A percentile compares a stretch with the other conserved stretches of the same genome.
phyloP scores from a whole-genome alignment of 2,329 filamentous ascomycete genomes.

The Arthrobotrys musiformis region DNA sequence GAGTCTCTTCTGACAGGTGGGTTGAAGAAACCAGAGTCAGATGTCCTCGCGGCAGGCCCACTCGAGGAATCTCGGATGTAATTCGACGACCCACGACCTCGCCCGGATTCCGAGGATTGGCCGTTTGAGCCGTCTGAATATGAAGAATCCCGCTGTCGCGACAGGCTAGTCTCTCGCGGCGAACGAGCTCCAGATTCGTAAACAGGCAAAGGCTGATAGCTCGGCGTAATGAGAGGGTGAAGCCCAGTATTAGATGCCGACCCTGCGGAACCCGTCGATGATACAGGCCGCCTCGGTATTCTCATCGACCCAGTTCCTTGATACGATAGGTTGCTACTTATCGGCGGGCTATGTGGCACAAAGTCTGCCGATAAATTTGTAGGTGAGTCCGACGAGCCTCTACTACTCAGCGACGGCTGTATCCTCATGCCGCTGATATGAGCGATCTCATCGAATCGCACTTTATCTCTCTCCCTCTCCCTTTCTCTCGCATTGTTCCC shows the following conservation, averaged over 20 bases:
- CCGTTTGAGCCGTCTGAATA: slow-evolving; percentile 42
- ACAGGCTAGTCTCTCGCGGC: slow-evolving; percentile 31
- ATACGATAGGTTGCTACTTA: neutral
- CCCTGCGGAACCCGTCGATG: slow-evolving; percentile 44
- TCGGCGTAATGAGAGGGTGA: slow-evolving; percentile 25
- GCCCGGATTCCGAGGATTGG: slow-evolving; percentile 40
- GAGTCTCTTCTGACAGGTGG: slow-evolving; percentile 29
- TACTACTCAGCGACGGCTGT: slow-evolving; percentile 34
- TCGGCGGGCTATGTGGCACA: slow-evolving; percentile 40
- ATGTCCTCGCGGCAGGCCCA: slow-evolving; percentile 15
- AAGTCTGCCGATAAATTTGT: slow-evolving; percentile 47
- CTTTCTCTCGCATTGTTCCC: slow-evolving; percentile 18
- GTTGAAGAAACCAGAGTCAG: neutral
- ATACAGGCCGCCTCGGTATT: slow-evolving; percentile 43
- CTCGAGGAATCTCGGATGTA: slow-evolving; percentile 45
- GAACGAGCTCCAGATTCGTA: slow-evolving; percentile 30
- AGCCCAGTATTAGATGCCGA: slow-evolving; percentile 36
- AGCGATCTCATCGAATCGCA: slow-evolving; percentile 48
- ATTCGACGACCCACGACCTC: neutral
- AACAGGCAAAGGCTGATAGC: neutral
- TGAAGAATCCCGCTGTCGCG: slow-evolving; percentile 33
- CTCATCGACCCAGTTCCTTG: slow-evolving; percentile 34
- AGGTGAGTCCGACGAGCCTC: slow-evolving; percentile 45
- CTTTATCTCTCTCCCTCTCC: slow-evolving; percentile 42
- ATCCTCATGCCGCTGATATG: slow-evolving; percentile 52